phyloP scores from a whole-genome alignment of 1,284 basidiomycete genomes.

The Tilletia horrida region DNA sequence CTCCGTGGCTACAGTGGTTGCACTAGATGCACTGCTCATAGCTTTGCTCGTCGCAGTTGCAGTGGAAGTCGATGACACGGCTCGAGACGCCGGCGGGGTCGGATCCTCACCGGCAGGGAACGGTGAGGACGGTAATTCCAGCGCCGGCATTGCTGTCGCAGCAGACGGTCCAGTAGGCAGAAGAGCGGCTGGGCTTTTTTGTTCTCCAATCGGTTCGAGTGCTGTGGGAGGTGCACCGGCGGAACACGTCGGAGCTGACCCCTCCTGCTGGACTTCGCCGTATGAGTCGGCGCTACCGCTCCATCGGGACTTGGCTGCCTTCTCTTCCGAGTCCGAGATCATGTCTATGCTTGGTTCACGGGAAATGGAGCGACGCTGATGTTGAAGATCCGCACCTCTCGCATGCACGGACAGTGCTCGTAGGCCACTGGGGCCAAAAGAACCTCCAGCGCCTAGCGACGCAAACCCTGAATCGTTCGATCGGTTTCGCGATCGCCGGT shows the following conservation, averaged over 20 bases:
- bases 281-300: too few species aligned
- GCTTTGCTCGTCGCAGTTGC: neutral
- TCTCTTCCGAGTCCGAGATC: too few species aligned
- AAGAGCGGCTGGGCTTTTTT: constrained; percentile 16
- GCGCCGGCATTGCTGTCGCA: neutral
- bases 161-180: neutral
- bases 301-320: neutral
- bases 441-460: neutral
- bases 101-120: neutral
- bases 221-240: neutral
- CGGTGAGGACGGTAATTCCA: constrained; percentile 1
- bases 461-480: constrained; percentile 16
- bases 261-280: neutral
- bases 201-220: constrained; percentile 19
- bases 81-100: neutral
- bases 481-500: constrained; percentile 16
- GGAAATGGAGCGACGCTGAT: constrained; percentile 14
- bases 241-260: neutral
- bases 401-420: neutral
- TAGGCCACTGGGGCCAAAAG: constrained; percentile 1
- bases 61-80: neutral
- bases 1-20: neutral
- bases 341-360: constrained; percentile 11
- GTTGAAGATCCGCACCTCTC: neutral
- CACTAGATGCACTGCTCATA: constrained; percentile 1